phyloP scores from a whole-genome alignment of 2,329 filamentous ascomycete species.

The Colletotrichum graminicola region DNA sequence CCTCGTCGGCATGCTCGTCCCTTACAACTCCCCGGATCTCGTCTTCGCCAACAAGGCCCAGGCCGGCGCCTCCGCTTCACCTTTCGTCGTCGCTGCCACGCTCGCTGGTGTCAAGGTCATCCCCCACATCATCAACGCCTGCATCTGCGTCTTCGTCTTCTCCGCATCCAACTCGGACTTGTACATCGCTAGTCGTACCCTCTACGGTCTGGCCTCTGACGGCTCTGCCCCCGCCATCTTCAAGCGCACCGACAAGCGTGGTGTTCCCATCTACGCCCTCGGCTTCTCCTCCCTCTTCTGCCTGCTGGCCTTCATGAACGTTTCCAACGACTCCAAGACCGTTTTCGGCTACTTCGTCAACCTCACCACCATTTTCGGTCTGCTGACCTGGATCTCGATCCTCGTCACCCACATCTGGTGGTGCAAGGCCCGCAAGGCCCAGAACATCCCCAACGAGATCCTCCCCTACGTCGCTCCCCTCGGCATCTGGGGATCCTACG shows the following conservation, averaged over 20 bases:
- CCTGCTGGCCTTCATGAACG: constrained; percentile 77
- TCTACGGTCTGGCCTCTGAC: constrained; percentile 79
- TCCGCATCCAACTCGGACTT: constrained; percentile 82
- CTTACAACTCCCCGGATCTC: constrained; percentile 74
- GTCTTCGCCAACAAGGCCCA: constrained; percentile 65
- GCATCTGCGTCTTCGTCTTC: constrained; percentile 82
- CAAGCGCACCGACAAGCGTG: constrained; percentile 76
- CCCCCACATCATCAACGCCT: constrained; percentile 78
- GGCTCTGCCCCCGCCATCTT: constrained; percentile 80
- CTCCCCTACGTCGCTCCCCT: constrained; percentile 78
- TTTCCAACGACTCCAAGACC: constrained; percentile 54
- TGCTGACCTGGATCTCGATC: constrained; percentile 76
- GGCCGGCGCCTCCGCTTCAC: constrained; percentile 71
- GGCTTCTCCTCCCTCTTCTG: constrained; percentile 71
- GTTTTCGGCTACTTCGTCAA: constrained; percentile 73
- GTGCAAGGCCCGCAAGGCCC: constrained; percentile 71
- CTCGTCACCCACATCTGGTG: constrained; percentile 77
- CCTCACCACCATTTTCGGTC: constrained; percentile 74
- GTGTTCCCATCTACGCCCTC: constrained; percentile 78
- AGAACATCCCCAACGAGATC: constrained; percentile 65
- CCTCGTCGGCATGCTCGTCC: constrained; percentile 81
- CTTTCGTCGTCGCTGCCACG: constrained; percentile 80
- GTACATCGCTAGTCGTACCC: constrained; percentile 79
- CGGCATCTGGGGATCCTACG: constrained; percentile 76
- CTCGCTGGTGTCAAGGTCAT: constrained; percentile 72